Evolutionary conservation across 805 yeast species (phyloP).

Genomic region (Zygosaccharomyces pseudorouxii): DNA sequence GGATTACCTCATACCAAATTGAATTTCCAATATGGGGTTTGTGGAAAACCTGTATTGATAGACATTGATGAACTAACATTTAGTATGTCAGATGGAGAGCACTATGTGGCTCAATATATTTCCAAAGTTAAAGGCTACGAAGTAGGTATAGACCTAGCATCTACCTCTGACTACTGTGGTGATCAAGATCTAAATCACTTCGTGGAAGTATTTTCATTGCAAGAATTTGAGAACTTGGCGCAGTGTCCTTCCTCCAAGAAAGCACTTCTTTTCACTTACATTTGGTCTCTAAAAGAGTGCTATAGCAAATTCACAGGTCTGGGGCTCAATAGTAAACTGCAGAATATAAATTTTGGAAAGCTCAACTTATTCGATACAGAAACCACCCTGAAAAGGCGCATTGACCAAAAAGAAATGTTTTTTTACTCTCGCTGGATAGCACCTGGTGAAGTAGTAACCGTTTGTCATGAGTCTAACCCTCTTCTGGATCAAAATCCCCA

Average conservation of each 20-base stretch:
- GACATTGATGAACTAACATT: constrained; percentile 36
- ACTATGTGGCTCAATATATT: constrained; percentile 42
- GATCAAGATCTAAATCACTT: constrained; percentile 36
- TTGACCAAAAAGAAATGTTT: constrained; percentile 11
- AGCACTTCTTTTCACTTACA: constrained; percentile 44
- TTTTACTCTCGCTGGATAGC: constrained; percentile 27
- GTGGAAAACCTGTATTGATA: constrained; percentile 54
- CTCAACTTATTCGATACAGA: constrained; percentile 6
- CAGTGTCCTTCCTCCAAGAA: constrained; percentile 12
- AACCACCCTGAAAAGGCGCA: constrained; percentile 3
- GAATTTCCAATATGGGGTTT: constrained; percentile 34
- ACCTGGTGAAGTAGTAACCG: constrained; percentile 16
- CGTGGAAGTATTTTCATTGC: constrained; percentile 38
- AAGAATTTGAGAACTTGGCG: constrained; percentile 37
- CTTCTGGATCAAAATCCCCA: not conserved
- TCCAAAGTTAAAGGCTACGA: constrained; percentile 23
- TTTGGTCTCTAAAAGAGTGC: constrained; percentile 80
- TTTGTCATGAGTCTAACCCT: constrained; percentile 10
- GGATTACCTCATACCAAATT: constrained; percentile 16
- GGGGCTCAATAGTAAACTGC: constrained; percentile 45
- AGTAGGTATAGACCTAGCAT: constrained; percentile 48
- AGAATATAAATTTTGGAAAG: constrained; percentile 28
- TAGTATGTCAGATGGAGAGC: constrained; percentile 58
- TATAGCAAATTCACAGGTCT: constrained; percentile 62
- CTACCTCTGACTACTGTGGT: constrained; percentile 28